Evolutionary conservation across 2,329 filamentous ascomycete genomes (phyloP).

Genomic region (Hyphodiscus sp.): DNA sequence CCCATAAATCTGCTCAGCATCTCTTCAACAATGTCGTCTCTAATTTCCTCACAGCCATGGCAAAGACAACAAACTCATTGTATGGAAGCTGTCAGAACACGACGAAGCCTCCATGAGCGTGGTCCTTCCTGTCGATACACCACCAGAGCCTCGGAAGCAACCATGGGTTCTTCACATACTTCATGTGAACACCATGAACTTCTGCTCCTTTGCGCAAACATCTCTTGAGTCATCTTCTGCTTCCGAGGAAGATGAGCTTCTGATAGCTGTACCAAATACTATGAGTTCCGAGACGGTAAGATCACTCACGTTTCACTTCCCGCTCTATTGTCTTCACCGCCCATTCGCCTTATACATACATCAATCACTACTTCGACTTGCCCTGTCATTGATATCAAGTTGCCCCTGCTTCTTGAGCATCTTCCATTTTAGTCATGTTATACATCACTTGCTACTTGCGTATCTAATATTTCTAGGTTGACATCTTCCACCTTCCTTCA

Average conservation of each 20-base stretch:
- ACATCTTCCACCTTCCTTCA: constrained; percentile 76
- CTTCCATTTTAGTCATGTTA: too few species aligned
- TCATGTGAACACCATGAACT: constrained; percentile 89
- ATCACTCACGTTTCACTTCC: constrained; percentile 6
- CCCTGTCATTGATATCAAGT: too few species aligned
- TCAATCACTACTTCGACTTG: too few species aligned
- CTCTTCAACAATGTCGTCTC: not conserved
- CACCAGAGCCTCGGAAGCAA: constrained; percentile 42
- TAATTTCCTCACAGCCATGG: constrained; percentile 61
- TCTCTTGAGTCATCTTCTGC: not conserved
- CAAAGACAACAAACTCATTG: constrained; percentile 76
- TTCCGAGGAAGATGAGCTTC: constrained; percentile 36
- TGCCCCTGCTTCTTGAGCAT: too few species aligned
- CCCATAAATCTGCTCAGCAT: not conserved
- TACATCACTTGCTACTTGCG: too few species aligned
- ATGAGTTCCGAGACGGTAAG: constrained; percentile 63
- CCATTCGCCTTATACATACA: too few species aligned
- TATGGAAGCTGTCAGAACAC: constrained; percentile 65
- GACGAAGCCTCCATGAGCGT: constrained; percentile 62
- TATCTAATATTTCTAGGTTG: constrained; percentile 44
- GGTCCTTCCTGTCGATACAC: constrained; percentile 62
- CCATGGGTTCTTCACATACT: constrained; percentile 85
- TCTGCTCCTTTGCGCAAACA: constrained; percentile 68
- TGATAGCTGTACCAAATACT: constrained; percentile 77
- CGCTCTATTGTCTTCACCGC: too few species aligned